Base-by-base conservation (phyloP, 495 filamentous ascomycete genomes). In the Oleoguttula mirabilis region DNA sequence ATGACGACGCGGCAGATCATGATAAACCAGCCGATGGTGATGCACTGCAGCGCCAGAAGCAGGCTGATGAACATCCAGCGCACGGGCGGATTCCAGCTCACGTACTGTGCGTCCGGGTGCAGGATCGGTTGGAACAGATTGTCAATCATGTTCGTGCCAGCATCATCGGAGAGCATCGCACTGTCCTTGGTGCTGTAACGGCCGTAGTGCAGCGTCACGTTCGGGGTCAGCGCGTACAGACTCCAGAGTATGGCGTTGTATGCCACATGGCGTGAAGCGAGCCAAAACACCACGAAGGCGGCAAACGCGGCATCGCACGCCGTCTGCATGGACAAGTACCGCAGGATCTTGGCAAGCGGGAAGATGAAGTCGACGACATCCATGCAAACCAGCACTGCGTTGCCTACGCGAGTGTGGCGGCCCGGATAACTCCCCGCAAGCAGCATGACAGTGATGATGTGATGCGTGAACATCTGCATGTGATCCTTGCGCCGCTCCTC, bases 401-500 rank as follows among this genome's bases (percentile, higher is more conserved):
- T 90, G 36, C 85, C 88, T 23, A 94, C 86, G 36, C 80, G 78
- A 20, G 79, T 88, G 54, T 85, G 76, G 52, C 82, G 76, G 54
- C 87, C 92, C 47, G 77, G 71, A 56, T 96, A 98, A 33, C 79
- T 84, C 11, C 72, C 69, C 50, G 77, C 76, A 38, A 96, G 76
- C 32, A 98, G 71, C 15, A 67, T 66, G 60, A 78, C 81, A 16
- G 90, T 98, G 54, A 95, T 76, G 53, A 94, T 73, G 60, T 98
- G 90, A 61, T 98, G 90, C 10, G 77, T 79, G 43, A 96, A 77
- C 92, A 94, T 95, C 59, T 96, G 90, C 58, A 75, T 79, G 60
- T 94, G 80, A 54, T 98, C 90, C 62, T 98, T 98, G 38, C 90
- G 71, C 47, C 82, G 73, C 62, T 92, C 79, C 60, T 98, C 92